Base-by-base conservation (phyloP, 2,329 filamentous ascomycete genomes). In the Aspergillus ochraceus region DNA sequence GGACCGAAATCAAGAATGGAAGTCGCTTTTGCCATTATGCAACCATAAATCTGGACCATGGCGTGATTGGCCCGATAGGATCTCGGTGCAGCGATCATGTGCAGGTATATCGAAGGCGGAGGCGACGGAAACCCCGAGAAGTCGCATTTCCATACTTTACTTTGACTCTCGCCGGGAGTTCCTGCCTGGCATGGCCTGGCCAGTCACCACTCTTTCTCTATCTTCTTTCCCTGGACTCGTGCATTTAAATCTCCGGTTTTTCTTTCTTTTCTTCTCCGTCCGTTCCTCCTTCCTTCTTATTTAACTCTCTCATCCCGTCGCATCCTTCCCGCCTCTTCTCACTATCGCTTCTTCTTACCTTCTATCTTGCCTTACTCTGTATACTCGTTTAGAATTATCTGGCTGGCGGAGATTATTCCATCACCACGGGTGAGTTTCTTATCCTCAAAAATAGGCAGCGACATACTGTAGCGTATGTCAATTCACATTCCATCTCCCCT, bases 81-180 rank as follows among this genome's bases (percentile, higher is more conserved):
- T 36, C 32, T 36, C 10, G 17, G 12, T 36, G 32, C 32, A 17
- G 4, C 14, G 17, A 42, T 42, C 14, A 17, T 17, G 17, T 17
- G 36, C 36, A 42, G 36, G 14, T n/a, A 42, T 42, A 42, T 17
- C 17, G 36, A n/a, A 17, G 17, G 36, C 32, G 32, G 32, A 36
- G 32, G 32, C 32, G 32, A 36, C 32, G 32, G 32, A 36, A 36
- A 12, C 32, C 11, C 32, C 32, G 32, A 36, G 12, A 4, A 36
- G 32, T 36, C 32, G 26, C 8, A 29, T 55, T 36, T 53, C 59
- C 58, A 47, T 57, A 36, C 60, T 62, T 64, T 46, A 60, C 62
- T 49, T 24, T 49, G 54, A 29, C 26, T 29, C 26, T 29, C 26
- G 6, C 8, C 53, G 57, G 63, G 57, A 54, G 52, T 58, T 52